Conservation (phyloP, 352 stramenopile species). For the Phytophthora vignae region DNA sequence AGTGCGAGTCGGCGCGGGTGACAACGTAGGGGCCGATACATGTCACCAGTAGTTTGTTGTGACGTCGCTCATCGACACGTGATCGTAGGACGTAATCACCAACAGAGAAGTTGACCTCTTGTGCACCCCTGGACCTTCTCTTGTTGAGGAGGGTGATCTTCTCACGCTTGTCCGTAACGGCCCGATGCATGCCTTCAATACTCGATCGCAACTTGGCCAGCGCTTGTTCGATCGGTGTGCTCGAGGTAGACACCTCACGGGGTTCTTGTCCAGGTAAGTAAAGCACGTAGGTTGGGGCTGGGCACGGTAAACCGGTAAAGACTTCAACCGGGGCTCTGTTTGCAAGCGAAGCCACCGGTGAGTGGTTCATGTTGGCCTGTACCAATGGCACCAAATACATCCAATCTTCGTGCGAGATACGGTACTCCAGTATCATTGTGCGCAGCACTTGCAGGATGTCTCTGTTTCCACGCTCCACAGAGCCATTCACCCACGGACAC, state of each 20-base stretch:
- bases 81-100: not conserved
- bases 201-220: not conserved
- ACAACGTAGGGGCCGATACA: not conserved
- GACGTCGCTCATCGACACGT: not conserved
- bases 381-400: not conserved
- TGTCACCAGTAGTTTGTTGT: not conserved
- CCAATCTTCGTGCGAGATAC: not conserved
- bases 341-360: not conserved
- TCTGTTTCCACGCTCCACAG: not conserved
- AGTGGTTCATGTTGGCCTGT: not conserved
- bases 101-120: not conserved
- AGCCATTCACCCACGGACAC: not conserved
- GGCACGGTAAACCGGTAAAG: not conserved
- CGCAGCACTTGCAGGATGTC: not conserved
- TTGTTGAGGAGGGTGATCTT: not conserved
- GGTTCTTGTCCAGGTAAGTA: not conserved
- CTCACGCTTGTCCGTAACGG: not conserved
- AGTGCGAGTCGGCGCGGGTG: not conserved
- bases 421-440: not conserved
- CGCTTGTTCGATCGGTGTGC: not conserved
- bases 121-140: not conserved
- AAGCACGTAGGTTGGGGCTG: not conserved
- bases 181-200: not conserved
- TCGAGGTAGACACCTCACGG: not conserved
- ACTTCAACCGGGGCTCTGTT: not conserved